Evolutionary conservation across 2,329 filamentous ascomycete genomes (phyloP), one percentile per base, ranked within the genome.

Genomic region (Dothiorella sarmentorum): DNA sequence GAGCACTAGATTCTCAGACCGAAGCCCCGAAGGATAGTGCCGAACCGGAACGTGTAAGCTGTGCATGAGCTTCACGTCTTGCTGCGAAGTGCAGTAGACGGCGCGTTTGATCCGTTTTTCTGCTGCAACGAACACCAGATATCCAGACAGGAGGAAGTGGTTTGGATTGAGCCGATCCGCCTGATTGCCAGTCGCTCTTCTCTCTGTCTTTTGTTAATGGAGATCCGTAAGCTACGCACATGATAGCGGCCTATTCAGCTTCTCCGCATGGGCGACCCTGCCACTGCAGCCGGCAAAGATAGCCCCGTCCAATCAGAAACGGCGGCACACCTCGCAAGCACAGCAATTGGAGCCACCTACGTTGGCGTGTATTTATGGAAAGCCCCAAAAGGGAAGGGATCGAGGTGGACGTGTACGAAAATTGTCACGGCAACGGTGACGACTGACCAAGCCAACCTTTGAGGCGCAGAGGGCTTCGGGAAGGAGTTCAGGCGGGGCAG

Each of bases 231-330:
- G 47, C 47, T 52, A 31, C 47, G 47, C 47, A 52, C 47, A 52
- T 52, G 47, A 52, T 52, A 52, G 47, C 38, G 31, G 47, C 33
- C 22, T 33, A 38, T 38, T 33, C 47, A 52, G 18, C 45, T 52
- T 52, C 47, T 52, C 47, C 47, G 47, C 47, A 52, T 52, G 47
- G 47, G 20, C 47, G 37, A 33, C 47, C 47, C 47, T 52, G 47
- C 47, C 47, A 52, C 47, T 38, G 47, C 47, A 52, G 47, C 47
- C 47, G 47, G 47, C 11, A 17, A 10, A 26, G 31, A 26, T 38
- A 13, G 20, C 11, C 47, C 47, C 20, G 47, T 4, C 47, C 47
- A 52, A 52, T 52, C 47, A 38, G 47, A 20, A 27, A 15, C 31
- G 15, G 47, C 22, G 11, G 47, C 47, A 26, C 47, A 38, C 47